A percentile compares a stretch with the other conserved stretches of the same genome.
Evolutionary conservation across 2,329 filamentous ascomycete species (phyloP).

Genomic region (Colletotrichum shisoi): DNA sequence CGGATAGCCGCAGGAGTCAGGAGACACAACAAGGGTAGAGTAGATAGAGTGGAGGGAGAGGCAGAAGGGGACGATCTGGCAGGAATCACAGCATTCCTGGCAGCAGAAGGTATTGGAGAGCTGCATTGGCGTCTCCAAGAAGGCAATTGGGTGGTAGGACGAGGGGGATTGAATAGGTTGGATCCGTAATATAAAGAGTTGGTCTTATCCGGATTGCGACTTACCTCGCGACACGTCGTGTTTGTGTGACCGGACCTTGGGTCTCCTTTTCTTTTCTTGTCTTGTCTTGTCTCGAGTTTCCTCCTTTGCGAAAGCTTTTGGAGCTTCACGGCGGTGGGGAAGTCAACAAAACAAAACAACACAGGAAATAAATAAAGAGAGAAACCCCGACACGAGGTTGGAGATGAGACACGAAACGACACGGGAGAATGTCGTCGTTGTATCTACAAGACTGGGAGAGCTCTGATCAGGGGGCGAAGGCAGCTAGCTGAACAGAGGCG

Average conservation of each 20-base stretch:
- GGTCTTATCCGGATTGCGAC: slow-evolving; percentile 2
- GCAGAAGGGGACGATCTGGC: not conserved
- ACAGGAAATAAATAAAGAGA: not conserved
- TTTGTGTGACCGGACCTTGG: slow-evolving; percentile 1
- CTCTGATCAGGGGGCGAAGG: slow-evolving; percentile 24
- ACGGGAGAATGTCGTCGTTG: slow-evolving; percentile 12
- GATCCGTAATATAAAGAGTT: too few species aligned
- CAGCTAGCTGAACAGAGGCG: slow-evolving; percentile 31
- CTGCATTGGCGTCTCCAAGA: slow-evolving; percentile 19
- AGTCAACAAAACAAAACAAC: slow-evolving; percentile 4
- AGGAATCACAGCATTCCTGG: slow-evolving; percentile 22
- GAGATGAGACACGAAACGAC: slow-evolving; percentile 25
- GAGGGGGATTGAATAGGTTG: slow-evolving; percentile 2
- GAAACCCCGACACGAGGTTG: not conserved
- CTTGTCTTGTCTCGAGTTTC: not conserved
- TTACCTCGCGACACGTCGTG: slow-evolving; percentile 33
- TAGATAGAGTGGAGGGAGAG: not conserved
- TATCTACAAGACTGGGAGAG: slow-evolving; percentile 23
- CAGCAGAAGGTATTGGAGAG: slow-evolving; percentile 5
- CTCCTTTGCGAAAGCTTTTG: slow-evolving; percentile 19
- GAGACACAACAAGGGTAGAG: slow-evolving; percentile 6
- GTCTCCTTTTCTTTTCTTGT: slow-evolving; percentile 24
- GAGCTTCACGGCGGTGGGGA: slow-evolving; percentile 18
- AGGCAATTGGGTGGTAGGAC: slow-evolving; percentile 17
- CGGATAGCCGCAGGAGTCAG: slow-evolving; percentile 32